Percentiles rank a stretch among this genome's conserved stretches.
phyloP scores from a whole-genome alignment of 352 stramenopile species.

The Pythium scleroteichum region DNA sequence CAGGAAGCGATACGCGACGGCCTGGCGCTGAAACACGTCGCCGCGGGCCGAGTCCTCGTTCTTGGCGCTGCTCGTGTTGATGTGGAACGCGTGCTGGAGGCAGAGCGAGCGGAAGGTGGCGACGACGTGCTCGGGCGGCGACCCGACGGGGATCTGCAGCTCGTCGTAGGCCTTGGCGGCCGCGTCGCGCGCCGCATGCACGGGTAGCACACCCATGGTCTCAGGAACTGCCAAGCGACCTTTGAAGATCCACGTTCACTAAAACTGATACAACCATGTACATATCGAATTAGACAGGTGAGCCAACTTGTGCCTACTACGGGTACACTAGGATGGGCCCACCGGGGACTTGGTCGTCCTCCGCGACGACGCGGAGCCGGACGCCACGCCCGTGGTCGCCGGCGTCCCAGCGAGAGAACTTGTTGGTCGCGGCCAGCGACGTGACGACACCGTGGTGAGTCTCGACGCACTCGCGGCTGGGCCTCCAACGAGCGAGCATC shows the following conservation, averaged over 20 bases:
- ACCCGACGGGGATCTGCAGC: constrained; percentile 51
- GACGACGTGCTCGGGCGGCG: constrained; percentile 49
- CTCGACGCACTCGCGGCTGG: constrained; percentile 12
- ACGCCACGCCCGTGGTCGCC: constrained; percentile 11
- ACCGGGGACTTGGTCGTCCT: constrained; percentile 23
- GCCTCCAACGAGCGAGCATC: constrained; percentile 18
- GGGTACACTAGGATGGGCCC: constrained; percentile 16
- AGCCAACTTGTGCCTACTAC: not conserved
- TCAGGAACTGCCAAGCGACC: not conserved
- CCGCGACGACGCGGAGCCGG: constrained; percentile 26
- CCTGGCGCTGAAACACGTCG: constrained; percentile 53
- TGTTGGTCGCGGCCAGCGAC: constrained; percentile 24
- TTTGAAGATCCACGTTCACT: constrained; percentile 24
- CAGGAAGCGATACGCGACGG: constrained; percentile 69
- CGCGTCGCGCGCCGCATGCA: constrained; percentile 36
- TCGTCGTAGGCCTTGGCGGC: constrained; percentile 52
- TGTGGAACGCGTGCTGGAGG: constrained; percentile 40
- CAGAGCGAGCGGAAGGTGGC: constrained; percentile 49
- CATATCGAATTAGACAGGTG: constrained; percentile 19
- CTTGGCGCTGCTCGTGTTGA: constrained; percentile 12
- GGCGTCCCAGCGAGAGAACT: constrained; percentile 15
- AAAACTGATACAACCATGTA: not conserved
- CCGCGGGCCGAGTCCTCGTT: not conserved
- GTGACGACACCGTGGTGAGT: constrained; percentile 9
- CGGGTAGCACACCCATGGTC: constrained; percentile 29